Conservation (phyloP, 495 filamentous ascomycete species). For the Tuber indicum region DNA sequence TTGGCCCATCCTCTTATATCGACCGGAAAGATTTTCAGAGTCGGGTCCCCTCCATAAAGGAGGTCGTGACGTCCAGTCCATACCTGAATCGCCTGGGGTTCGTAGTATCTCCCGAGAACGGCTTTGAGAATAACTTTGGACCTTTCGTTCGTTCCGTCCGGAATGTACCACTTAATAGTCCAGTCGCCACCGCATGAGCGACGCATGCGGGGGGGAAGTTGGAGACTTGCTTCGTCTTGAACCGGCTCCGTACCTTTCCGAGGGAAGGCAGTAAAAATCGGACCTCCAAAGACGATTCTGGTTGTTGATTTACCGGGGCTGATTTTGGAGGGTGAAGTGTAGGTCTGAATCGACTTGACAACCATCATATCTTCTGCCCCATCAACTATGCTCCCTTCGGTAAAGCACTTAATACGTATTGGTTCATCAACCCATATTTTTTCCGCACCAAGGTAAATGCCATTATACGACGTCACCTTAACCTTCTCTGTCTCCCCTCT, state of each 20-base stretch:
- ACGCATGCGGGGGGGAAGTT: conserved; percentile 36
- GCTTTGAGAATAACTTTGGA: conserved; percentile 15
- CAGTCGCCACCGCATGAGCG: conserved; percentile 15
- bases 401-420: conserved; percentile 45
- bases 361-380: conserved; percentile 35
- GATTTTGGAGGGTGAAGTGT: conserved; percentile 12
- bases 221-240: not conserved
- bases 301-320: conserved; percentile 13
- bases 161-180: conserved; percentile 28
- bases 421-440: conserved; percentile 57
- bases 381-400: conserved; percentile 19
- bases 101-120: conserved; percentile 37
- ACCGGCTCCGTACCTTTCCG: conserved; percentile 16
- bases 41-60: not conserved
- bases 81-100: conserved; percentile 31
- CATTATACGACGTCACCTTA: conserved; percentile 45
- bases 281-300: conserved; percentile 21
- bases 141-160: conserved; percentile 10
- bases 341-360: conserved; percentile 28
- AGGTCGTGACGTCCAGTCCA: conserved; percentile 22
- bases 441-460: conserved; percentile 55
- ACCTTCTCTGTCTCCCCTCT: conserved; percentile 1
- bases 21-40: not conserved
- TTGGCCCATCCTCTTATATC: conserved; percentile 1
- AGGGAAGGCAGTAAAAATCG: conserved; percentile 29